These are phyloP conservation scores for Ganoderma boninense DNA, from an alignment of 1,284 basidiomycete genomes.

Conservation along the genomic window DNA sequence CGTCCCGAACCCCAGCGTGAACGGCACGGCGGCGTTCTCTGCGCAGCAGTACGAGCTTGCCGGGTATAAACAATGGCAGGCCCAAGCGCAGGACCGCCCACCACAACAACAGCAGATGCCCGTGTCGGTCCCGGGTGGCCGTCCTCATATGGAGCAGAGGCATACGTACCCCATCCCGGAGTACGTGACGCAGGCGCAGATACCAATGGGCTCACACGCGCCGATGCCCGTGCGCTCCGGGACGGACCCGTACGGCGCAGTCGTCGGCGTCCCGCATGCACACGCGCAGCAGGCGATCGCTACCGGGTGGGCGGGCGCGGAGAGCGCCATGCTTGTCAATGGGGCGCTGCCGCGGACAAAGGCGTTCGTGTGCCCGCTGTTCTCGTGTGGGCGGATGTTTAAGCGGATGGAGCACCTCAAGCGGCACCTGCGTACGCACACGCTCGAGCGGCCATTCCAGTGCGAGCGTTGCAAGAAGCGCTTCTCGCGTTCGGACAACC, in stretches of 20 bases:
- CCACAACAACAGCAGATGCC: conserved; percentile 13
- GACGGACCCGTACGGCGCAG: conserved; percentile 32
- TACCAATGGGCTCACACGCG: not conserved
- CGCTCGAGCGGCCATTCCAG: conserved; percentile 83
- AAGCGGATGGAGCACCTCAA: conserved; percentile 91
- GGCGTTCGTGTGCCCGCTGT: conserved; percentile 81
- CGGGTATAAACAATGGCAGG: conserved; percentile 14
- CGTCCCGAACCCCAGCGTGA: not conserved
- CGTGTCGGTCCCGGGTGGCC: not conserved
- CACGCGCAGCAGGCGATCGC: conserved; percentile 2
- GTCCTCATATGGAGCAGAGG: conserved; percentile 17
- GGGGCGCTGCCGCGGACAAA: conserved; percentile 53
- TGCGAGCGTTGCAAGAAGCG: conserved; percentile 79
- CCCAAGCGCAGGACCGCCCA: conserved; percentile 15
- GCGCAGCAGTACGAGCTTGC: conserved; percentile 2
- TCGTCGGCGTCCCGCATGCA: conserved; percentile 12
- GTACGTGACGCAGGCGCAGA: conserved; percentile 8
- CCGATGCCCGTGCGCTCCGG: conserved; percentile 27
- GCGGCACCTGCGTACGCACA: conserved; percentile 89
- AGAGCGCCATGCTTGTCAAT: conserved; percentile 25
- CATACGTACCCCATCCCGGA: conserved; percentile 24
- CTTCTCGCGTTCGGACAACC: conserved; percentile 88
- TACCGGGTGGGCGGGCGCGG: conserved; percentile 21
- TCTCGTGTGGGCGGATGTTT: conserved; percentile 84
- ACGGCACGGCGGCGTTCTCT: conserved; percentile 1